A percentile compares a stretch with the other conserved stretches of the same genome.
Evolutionary conservation across 2,329 filamentous ascomycete species (phyloP).

Genomic region (Elsinoe arachidis): DNA sequence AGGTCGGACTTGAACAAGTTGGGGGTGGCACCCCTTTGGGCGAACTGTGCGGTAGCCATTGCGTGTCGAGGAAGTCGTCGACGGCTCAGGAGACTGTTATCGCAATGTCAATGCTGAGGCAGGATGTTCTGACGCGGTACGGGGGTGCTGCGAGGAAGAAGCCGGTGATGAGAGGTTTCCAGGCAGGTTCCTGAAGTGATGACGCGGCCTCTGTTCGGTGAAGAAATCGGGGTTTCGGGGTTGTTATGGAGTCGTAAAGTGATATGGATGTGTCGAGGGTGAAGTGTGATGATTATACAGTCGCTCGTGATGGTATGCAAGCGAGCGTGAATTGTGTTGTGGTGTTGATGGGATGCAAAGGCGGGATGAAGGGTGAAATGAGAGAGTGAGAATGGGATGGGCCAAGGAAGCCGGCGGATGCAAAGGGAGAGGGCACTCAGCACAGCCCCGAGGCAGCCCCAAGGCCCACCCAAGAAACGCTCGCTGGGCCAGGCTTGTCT

Average conservation of each 20-base stretch:
- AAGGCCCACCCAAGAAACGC: not conserved
- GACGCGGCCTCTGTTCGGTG: constrained; percentile 12
- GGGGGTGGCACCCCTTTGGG: constrained; percentile 17
- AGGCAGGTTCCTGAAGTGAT: constrained; percentile 8
- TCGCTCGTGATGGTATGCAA: not conserved
- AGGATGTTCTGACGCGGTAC: not conserved
- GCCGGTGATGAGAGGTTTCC: not conserved
- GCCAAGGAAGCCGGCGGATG: not conserved
- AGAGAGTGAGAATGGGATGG: not conserved
- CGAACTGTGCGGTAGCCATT: constrained; percentile 18
- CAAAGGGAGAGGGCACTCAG: not conserved
- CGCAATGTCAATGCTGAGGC: constrained; percentile 2
- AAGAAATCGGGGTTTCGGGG: constrained; percentile 1
- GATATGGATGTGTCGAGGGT: not conserved
- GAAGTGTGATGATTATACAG: not conserved
- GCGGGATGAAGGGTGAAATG: not conserved
- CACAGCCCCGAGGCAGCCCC: not conserved
- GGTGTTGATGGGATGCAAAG: not conserved
- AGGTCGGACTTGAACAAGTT: constrained; percentile 28
- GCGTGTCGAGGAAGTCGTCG: constrained; percentile 5
- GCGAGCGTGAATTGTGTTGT: constrained; percentile 2
- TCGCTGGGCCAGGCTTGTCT: not conserved
- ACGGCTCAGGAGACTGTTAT: constrained; percentile 6
- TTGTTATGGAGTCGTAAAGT: not conserved
- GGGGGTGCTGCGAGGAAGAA: not conserved